Conservation (phyloP, 345 rosid species). For the Salix purpurea region DNA sequence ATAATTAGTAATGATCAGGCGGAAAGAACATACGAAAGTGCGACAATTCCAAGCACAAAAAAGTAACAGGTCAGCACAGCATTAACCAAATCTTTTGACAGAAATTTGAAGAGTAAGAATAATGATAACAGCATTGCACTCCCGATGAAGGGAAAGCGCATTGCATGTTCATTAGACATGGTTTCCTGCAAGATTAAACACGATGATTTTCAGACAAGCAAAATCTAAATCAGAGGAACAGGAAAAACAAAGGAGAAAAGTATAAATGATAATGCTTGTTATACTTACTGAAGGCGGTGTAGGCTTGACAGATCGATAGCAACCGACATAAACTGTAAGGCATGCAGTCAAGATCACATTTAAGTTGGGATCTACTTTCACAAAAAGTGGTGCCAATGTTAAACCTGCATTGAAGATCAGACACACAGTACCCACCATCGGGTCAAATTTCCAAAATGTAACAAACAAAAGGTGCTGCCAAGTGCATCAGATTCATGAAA, state of each 20-base stretch:
- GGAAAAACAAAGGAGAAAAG: background rate
- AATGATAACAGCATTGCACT: slow-evolving; percentile 95
- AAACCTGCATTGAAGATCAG: slow-evolving; percentile 54
- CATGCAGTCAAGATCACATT: slow-evolving; percentile 90
- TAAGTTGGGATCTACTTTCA: slow-evolving; percentile 83
- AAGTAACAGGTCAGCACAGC: slow-evolving; percentile 91
- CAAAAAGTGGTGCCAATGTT: slow-evolving; percentile 81
- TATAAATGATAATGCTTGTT: background rate
- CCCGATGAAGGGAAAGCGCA: slow-evolving; percentile 98
- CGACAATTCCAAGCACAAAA: slow-evolving; percentile 85
- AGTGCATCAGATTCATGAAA: background rate
- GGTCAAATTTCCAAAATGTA: background rate
- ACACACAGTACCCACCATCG: background rate
- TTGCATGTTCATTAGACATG: slow-evolving; percentile 95
- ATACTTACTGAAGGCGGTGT: slow-evolving; percentile 75
- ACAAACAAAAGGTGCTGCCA: background rate
- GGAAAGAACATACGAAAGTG: slow-evolving; percentile 80
- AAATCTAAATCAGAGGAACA: background rate
- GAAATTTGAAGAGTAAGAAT: slow-evolving; percentile 92
- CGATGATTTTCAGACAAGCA: slow-evolving; percentile 2
- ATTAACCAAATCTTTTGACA: slow-evolving; percentile 91
- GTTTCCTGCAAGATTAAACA: slow-evolving; percentile 64
- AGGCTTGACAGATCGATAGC: slow-evolving; percentile 96
- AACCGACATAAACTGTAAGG: slow-evolving; percentile 88
- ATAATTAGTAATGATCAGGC: slow-evolving; percentile 3